Evolutionary conservation across 176 grass and related monocot species (phyloP).

Genomic region (Raddia distichophylla): DNA sequence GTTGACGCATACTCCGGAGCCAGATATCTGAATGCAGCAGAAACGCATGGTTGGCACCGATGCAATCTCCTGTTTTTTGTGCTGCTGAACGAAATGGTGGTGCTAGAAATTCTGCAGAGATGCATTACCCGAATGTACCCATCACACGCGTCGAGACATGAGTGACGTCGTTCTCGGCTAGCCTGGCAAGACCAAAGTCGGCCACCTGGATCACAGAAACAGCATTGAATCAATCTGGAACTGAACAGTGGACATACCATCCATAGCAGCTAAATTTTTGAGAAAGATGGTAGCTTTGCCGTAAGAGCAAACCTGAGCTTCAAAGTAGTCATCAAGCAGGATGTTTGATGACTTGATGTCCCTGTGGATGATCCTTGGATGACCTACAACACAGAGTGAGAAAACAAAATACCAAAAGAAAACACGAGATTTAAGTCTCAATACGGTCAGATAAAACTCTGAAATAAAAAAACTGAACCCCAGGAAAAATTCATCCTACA

Average conservation of each 20-base stretch:
- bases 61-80: slow-evolving; percentile 2
- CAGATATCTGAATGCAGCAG: slow-evolving; percentile 64
- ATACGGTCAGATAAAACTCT: not conserved
- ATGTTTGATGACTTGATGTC: slow-evolving; percentile 98
- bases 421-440: not conserved
- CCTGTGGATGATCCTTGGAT: slow-evolving; percentile 95
- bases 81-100: not conserved
- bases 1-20: slow-evolving; percentile 86
- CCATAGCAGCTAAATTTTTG: not conserved
- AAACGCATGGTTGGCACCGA: not conserved
- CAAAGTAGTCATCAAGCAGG: slow-evolving; percentile 79
- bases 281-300: not conserved
- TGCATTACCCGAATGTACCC: slow-evolving; percentile 82
- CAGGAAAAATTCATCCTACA: slow-evolving; percentile 52
- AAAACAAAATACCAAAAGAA: not conserved
- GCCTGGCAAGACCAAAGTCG: slow-evolving; percentile 82
- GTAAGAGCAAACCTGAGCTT: slow-evolving; percentile 69
- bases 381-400: slow-evolving; percentile 47
- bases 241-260: not conserved
- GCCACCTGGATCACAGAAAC: slow-evolving; percentile 52
- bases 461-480: not conserved
- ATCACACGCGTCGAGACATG: slow-evolving; percentile 87
- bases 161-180: slow-evolving; percentile 67
- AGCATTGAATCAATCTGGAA: not conserved
- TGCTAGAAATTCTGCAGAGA: not conserved